Percentiles rank a stretch among this genome's conserved stretches.
Conservation (phyloP, 73 alveolate genomes). For the Paraurostyla sp. region DNA sequence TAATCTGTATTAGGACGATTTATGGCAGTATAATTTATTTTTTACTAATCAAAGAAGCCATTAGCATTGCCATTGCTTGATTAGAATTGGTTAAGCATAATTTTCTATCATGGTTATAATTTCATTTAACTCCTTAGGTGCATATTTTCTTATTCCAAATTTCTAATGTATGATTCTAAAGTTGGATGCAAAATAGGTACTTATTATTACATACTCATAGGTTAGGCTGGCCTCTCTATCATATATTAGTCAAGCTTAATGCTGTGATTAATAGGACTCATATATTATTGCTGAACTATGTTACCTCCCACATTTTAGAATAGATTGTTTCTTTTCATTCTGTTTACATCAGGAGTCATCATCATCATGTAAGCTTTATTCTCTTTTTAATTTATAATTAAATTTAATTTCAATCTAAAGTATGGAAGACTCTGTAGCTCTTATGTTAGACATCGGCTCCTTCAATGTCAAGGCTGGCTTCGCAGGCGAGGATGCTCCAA, state of each 20-base stretch:
- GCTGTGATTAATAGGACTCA: too few relatives aligned
- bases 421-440: conserved; percentile 82
- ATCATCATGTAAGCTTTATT: not conserved
- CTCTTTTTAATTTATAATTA: not conserved
- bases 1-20: too few relatives aligned
- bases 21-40: too few relatives aligned
- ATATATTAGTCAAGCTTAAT: too few relatives aligned
- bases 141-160: conserved; percentile 20
- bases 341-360: not conserved
- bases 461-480: conserved; percentile 93
- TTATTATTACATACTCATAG: not conserved
- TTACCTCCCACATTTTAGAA: conserved; percentile 23
- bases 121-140: not conserved
- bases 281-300: too few relatives aligned
- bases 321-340: not conserved
- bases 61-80: too few relatives aligned
- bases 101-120: not conserved
- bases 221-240: not conserved
- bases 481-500: conserved; percentile 93
- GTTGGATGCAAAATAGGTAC: not conserved
- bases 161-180: not conserved
- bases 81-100: too few relatives aligned
- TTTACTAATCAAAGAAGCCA: too few relatives aligned
- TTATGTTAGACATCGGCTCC: conserved; percentile 92
- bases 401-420: not conserved